Conservation (phyloP, 208 protist species). For the Angomonas ambiguus region DNA sequence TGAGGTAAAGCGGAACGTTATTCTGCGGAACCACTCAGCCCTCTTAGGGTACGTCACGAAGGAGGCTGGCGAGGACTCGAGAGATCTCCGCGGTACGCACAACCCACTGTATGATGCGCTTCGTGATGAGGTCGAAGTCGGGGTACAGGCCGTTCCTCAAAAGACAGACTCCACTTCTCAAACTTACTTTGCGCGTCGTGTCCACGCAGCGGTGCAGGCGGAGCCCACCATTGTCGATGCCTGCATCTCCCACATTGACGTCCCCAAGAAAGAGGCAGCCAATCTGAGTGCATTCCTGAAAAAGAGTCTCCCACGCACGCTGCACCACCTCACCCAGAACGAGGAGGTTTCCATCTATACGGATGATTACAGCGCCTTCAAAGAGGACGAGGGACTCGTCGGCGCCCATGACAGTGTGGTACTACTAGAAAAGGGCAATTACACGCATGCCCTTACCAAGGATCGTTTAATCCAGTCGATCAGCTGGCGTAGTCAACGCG, state of each 20-base stretch:
- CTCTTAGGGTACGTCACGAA: slow-evolving; percentile 64
- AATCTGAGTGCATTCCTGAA: slow-evolving; percentile 68
- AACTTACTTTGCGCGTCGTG: slow-evolving; percentile 72
- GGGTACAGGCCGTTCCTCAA: slow-evolving; percentile 68
- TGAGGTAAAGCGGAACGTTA: slow-evolving; percentile 50
- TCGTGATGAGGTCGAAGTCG: slow-evolving; percentile 67
- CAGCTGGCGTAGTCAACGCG: slow-evolving; percentile 68
- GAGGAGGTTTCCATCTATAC: slow-evolving; percentile 81
- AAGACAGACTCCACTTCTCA: slow-evolving; percentile 34
- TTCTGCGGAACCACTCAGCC: slow-evolving; percentile 52
- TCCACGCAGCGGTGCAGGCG: slow-evolving; percentile 75
- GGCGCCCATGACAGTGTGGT: slow-evolving; percentile 73
- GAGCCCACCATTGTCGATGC: slow-evolving; percentile 79
- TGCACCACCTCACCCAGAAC: slow-evolving; percentile 84
- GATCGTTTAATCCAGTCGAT: slow-evolving; percentile 71
- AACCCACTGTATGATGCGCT: slow-evolving; percentile 64
- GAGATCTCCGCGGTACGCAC: slow-evolving; percentile 59
- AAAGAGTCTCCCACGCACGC: slow-evolving; percentile 67
- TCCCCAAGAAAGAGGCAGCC: slow-evolving; percentile 52
- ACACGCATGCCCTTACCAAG: slow-evolving; percentile 74
- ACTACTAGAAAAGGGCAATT: slow-evolving; percentile 85
- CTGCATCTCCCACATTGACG: slow-evolving; percentile 51
- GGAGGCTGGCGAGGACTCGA: slow-evolving; percentile 85
- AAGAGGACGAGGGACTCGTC: slow-evolving; percentile 86
- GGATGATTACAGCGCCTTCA: slow-evolving; percentile 81